Conservation (phyloP, 768 basidiomycete genomes). For the Kwoniella europaea region DNA sequence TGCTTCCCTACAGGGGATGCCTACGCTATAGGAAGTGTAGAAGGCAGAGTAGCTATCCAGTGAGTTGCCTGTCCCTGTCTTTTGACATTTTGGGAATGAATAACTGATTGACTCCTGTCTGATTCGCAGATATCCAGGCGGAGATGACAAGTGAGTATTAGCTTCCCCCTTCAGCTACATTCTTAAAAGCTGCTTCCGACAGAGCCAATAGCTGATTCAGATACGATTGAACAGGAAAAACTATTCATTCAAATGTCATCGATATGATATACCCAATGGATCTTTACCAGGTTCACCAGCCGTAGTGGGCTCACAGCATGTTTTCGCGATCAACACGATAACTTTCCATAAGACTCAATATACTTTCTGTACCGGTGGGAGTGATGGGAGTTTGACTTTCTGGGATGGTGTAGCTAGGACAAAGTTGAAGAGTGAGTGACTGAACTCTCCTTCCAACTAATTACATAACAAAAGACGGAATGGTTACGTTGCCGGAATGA, state of each 20-base stretch:
- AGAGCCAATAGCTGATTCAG: conserved; percentile 10
- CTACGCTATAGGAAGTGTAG: conserved; percentile 60
- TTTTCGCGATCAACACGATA: conserved; percentile 84
- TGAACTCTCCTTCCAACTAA: conserved; percentile 61
- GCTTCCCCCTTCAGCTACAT: neutral
- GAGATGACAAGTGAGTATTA: conserved; percentile 31
- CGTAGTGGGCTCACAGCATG: conserved; percentile 68
- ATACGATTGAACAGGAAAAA: conserved; percentile 64
- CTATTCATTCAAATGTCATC: conserved; percentile 77
- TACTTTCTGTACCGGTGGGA: conserved; percentile 81
- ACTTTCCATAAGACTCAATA: conserved; percentile 82
- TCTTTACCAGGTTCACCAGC: conserved; percentile 61
- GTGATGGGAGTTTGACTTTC: conserved; percentile 51
- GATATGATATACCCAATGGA: conserved; percentile 48
- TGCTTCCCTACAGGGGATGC: conserved; percentile 60
- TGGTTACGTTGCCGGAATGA: too few relatives aligned
- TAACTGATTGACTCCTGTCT: conserved; percentile 1
- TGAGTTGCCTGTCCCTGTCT: conserved; percentile 61
- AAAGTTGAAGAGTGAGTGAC: conserved; percentile 78
- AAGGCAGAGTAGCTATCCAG: conserved; percentile 91
- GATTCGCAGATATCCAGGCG: conserved; percentile 32
- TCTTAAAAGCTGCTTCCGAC: neutral
- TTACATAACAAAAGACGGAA: too few relatives aligned
- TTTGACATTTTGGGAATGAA: neutral
- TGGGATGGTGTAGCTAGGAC: conserved; percentile 70